A percentile compares a stretch with the other conserved stretches of the same genome.
phyloP scores from a whole-genome alignment of 2,329 filamentous ascomycete genomes.

The Penicillium sp. region DNA sequence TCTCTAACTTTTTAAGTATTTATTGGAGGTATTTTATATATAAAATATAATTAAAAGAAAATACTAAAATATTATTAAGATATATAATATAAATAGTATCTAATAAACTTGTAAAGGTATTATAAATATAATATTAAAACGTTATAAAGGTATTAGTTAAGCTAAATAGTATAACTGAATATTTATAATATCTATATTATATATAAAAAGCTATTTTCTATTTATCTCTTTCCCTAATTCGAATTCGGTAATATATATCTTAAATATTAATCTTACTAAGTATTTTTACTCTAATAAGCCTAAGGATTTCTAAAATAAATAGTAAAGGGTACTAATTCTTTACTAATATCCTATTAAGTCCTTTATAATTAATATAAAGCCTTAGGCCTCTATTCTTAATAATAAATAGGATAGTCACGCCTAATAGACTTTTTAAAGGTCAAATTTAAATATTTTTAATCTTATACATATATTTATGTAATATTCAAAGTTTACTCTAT shows the following conservation, averaged over 20 bases:
- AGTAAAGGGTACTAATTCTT: background rate
- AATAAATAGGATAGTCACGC: background rate
- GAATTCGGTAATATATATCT: background rate
- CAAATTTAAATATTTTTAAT: no score
- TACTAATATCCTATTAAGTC: background rate
- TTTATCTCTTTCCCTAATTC: conserved; percentile 25
- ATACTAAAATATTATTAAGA: background rate
- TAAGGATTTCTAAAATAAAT: background rate
- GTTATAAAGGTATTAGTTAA: conserved; percentile 12
- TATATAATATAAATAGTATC: background rate
- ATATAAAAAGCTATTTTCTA: conserved; percentile 33
- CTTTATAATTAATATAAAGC: no score
- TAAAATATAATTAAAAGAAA: background rate
- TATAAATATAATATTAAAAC: background rate
- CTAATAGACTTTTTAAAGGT: background rate
- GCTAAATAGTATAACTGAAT: conserved; percentile 33
- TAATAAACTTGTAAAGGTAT: background rate
- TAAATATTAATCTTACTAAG: background rate
- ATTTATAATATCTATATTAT: conserved; percentile 29
- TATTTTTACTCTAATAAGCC: background rate
- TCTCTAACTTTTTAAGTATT: no score
- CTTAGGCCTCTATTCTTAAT: background rate
- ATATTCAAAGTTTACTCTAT: no score
- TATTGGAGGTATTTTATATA: background rate
- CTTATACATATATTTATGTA: background rate